These are phyloP conservation scores for Cystobasidiaceae sp. DNA, from an alignment of 1,284 basidiomycete species.

Conservation along the genomic window DNA sequence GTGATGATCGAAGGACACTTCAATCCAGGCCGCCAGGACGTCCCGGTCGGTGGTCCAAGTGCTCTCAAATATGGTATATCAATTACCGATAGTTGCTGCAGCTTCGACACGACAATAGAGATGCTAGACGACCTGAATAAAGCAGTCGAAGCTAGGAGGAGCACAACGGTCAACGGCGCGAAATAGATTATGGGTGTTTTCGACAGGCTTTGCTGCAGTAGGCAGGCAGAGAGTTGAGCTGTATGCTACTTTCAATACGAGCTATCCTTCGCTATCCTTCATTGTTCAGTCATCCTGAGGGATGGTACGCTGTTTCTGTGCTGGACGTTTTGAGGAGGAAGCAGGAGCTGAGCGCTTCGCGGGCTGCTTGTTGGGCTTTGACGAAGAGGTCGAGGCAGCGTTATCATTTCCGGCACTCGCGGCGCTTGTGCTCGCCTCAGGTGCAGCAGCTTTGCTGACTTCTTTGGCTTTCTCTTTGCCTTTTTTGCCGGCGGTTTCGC, in stretches of 20 bases:
- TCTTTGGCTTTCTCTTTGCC: neutral
- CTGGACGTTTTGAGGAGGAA: neutral
- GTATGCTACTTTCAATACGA: too few relatives aligned
- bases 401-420: too few relatives aligned
- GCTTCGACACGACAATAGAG: slow-evolving; percentile 70
- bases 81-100: slow-evolving; percentile 87
- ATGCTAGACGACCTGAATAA: slow-evolving; percentile 47
- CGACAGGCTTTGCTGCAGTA: too few relatives aligned
- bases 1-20: slow-evolving; percentile 98
- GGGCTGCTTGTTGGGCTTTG: neutral
- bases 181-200: too few relatives aligned
- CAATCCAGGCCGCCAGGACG: slow-evolving; percentile 80
- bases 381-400: too few relatives aligned
- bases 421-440: too few relatives aligned
- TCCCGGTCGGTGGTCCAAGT: slow-evolving; percentile 67
- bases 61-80: slow-evolving; percentile 72
- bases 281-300: too few relatives aligned
- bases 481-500: too few relatives aligned
- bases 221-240: too few relatives aligned
- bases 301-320: too few relatives aligned
- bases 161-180: too few relatives aligned
- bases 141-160: slow-evolving; percentile 18
- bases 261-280: too few relatives aligned
- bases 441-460: neutral
- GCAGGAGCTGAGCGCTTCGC: neutral